These are phyloP conservation scores for Fusarium heterosporum DNA, from an alignment of 2,329 filamentous ascomycete species.

Conservation along the genomic window DNA sequence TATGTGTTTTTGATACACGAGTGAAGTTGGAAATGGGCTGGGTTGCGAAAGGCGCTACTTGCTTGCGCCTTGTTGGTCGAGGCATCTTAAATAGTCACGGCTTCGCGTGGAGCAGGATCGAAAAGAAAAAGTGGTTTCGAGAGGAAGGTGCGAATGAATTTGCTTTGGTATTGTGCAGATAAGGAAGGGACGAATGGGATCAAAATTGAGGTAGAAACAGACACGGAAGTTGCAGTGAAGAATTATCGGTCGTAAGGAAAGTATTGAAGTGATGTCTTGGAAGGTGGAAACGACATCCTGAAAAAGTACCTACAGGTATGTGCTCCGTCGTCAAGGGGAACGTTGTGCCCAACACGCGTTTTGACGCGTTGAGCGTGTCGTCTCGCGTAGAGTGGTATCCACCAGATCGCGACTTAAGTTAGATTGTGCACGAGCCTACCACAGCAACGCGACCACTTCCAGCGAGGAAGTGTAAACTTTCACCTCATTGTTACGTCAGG, in stretches of 20 bases:
- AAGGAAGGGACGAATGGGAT: constrained; percentile 14
- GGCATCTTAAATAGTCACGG: constrained; percentile 30
- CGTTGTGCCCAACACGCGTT: constrained; percentile 24
- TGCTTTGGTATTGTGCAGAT: neutral
- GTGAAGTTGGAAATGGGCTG: constrained; percentile 59
- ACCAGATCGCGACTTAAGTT: neutral
- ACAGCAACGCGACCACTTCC: constrained; percentile 9
- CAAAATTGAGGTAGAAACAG: constrained; percentile 3
- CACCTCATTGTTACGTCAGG: constrained; percentile 20
- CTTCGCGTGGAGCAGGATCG: constrained; percentile 8
- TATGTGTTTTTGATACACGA: constrained; percentile 60
- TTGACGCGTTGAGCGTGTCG: constrained; percentile 3
- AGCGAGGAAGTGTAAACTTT: neutral
- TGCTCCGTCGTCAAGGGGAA: constrained; percentile 40
- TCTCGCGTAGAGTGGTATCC: constrained; percentile 24
- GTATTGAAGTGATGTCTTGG: constrained; percentile 22
- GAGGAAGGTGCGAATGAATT: constrained; percentile 1
- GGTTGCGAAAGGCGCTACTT: constrained; percentile 32
- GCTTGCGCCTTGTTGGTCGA: constrained; percentile 46
- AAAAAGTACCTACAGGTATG: constrained; percentile 17
- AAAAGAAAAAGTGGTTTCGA: constrained; percentile 8
- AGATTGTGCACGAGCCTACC: constrained; percentile 11
- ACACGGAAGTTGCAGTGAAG: constrained; percentile 13
- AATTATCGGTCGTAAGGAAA: constrained; percentile 9
- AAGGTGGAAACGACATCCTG: constrained; percentile 20